Base-by-base conservation (phyloP, 805 yeast genomes). In the Aciculoconidium aculeatum region DNA sequence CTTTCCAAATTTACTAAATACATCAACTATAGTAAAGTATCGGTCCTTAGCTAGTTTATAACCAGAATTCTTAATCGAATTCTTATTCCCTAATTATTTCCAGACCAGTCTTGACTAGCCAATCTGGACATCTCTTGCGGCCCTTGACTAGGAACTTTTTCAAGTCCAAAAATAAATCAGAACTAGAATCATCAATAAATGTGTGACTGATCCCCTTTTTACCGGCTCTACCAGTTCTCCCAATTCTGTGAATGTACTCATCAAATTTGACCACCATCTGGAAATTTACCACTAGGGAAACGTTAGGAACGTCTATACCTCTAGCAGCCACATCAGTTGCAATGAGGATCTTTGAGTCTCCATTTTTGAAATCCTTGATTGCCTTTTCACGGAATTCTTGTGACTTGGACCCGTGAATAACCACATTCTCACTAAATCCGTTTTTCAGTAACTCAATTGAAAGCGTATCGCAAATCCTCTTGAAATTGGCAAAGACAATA, bases 311-410 rank as follows among this genome's bases (percentile, higher is more conserved):
- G 54, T 92, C 97, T 25, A 90, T 74, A 51, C 98, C 98, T 60
- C 98, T 73, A 3, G 95, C 94, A 0, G 96, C 96, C 14, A 90
- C 86, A 52, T 90, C 96, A 0, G 97, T 92, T 3, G 96, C 97
- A 11, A 90, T 77, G 23, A 90, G 57, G 5, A 84, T 64, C 29
- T 76, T 78, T 0, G 70, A 70, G 14, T 59, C 55, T 2, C 81
- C 78, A 5, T 55, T 40, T 25, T 78, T 66, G 37, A 90, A 67
- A 18, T 73, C 65, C 7, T 61, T 56, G 11, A 90, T 65, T 0
- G 95, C 82, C n/a, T 57, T 57, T 47, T 90, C 97, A 55, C 98
- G 72, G 44, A 80, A 80, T 8, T 75, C 82, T 55, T 90, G 98
- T 1, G 80, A 68, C 49, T 82, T 84, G 0, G 88, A 78, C 9